Percentiles rank a stretch among this genome's conserved stretches.
Evolutionary conservation across 257 asterid genomes (phyloP).

Genomic region (Solanum corneliomulleri): DNA sequence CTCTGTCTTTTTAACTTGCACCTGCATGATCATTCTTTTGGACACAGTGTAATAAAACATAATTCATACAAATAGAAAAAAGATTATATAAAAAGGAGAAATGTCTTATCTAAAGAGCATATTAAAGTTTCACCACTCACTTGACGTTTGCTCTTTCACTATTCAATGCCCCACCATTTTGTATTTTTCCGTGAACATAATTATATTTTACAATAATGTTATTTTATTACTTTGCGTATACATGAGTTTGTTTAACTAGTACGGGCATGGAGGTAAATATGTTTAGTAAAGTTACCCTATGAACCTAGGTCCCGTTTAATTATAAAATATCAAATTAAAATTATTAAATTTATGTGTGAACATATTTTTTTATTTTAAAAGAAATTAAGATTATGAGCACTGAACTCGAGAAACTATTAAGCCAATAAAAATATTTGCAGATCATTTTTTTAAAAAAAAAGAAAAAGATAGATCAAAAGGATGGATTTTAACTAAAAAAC

Average conservation of each 20-base stretch:
- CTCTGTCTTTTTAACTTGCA: neutral
- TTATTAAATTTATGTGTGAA: no score
- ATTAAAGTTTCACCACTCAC: constrained; percentile 46
- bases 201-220: neutral
- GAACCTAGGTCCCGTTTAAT: neutral
- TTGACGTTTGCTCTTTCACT: constrained; percentile 6
- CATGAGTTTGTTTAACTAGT: neutral
- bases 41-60: neutral
- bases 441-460: rapidly evolving
- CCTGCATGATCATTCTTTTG: neutral
- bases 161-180: neutral
- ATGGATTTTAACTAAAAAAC: no score
- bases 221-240: neutral
- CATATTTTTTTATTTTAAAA: no score
- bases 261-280: neutral
- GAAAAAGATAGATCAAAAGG: no score
- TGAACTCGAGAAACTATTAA: no score
- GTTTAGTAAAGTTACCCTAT: neutral
- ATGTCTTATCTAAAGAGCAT: constrained; percentile 26
- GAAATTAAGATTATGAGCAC: no score
- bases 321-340: neutral
- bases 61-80: neutral
- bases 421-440: no score
- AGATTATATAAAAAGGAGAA: constrained; percentile 6
- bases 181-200: neutral